phyloP scores from a whole-genome alignment of 768 basidiomycete species.

The Hericium coralloides region DNA sequence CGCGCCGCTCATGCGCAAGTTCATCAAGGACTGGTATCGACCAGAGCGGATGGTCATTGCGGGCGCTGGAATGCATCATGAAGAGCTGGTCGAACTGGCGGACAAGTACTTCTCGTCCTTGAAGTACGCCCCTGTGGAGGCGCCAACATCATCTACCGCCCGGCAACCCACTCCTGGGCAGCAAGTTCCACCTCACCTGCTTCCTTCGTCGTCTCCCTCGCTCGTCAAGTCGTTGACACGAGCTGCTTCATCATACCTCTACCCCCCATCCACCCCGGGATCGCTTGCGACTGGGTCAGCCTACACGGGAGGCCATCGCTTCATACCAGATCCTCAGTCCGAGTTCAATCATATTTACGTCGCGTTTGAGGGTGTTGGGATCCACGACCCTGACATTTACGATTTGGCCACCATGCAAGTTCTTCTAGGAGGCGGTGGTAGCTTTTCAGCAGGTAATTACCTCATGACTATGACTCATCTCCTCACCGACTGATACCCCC shows the following conservation, averaged over 20 bases:
- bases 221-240: conserved; percentile 63
- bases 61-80: conserved; percentile 87
- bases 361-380: conserved; percentile 85
- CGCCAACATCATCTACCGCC: conserved; percentile 21
- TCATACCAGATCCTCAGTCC: conserved; percentile 46
- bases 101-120: conserved; percentile 76
- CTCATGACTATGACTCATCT: not conserved
- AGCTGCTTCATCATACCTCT: conserved; percentile 68
- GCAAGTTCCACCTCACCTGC: conserved; percentile 47
- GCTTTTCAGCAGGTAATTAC: conserved; percentile 79
- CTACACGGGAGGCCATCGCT: conserved; percentile 82
- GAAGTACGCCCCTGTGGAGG: conserved; percentile 27
- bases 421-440: conserved; percentile 90
- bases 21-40: conserved; percentile 75
- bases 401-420: conserved; percentile 91
- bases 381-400: conserved; percentile 89
- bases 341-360: conserved; percentile 93
- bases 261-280: conserved; percentile 20
- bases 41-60: conserved; percentile 96
- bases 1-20: conserved; percentile 47
- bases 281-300: conserved; percentile 26
- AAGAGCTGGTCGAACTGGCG: conserved; percentile 77
- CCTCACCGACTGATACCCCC: conserved; percentile 4
- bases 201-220: conserved; percentile 40
- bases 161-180: conserved; percentile 14